phyloP scores from a whole-genome alignment of 2,329 filamentous ascomycete species.

The Aspergillus nomiae region DNA sequence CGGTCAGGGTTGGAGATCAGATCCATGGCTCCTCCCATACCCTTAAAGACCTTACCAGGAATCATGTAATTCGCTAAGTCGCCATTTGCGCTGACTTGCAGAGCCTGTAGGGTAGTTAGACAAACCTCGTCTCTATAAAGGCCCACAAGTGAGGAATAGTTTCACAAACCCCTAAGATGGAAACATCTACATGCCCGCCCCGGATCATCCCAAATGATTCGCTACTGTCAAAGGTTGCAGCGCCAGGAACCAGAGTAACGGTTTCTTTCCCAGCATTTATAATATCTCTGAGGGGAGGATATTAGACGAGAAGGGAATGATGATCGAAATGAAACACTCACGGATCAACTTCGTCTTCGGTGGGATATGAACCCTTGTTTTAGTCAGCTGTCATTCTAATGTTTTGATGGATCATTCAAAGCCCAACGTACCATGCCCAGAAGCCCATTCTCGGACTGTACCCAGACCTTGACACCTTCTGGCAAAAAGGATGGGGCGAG shows the following conservation, averaged over 20 bases:
- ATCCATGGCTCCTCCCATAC: slow-evolving; percentile 81
- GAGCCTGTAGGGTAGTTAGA: slow-evolving; percentile 46
- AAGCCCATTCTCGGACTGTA: slow-evolving; percentile 86
- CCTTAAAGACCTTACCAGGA: slow-evolving; percentile 81
- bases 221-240: slow-evolving; percentile 74
- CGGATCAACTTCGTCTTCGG: slow-evolving; percentile 69
- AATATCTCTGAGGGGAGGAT: slow-evolving; percentile 56
- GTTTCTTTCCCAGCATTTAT: slow-evolving; percentile 90
- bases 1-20: slow-evolving; percentile 69
- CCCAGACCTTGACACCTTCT: slow-evolving; percentile 70
- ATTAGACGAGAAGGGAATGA: background rate
- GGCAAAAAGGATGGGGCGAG: slow-evolving; percentile 78
- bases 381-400: slow-evolving; percentile 3
- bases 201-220: slow-evolving; percentile 89
- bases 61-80: slow-evolving; percentile 91
- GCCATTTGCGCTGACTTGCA: slow-evolving; percentile 76
- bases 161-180: slow-evolving; percentile 67
- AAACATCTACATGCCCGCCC: slow-evolving; percentile 80
- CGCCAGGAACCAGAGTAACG: slow-evolving; percentile 75
- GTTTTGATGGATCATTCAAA: background rate
- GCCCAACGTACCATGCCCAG: slow-evolving; percentile 62
- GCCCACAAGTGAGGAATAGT: background rate
- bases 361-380: slow-evolving; percentile 68
- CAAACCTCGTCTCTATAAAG: background rate
- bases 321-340: slow-evolving; percentile 18